Evolutionary conservation across 2,329 filamentous ascomycete species (phyloP).

Genomic region (Fonsecaea multimorphosa): DNA sequence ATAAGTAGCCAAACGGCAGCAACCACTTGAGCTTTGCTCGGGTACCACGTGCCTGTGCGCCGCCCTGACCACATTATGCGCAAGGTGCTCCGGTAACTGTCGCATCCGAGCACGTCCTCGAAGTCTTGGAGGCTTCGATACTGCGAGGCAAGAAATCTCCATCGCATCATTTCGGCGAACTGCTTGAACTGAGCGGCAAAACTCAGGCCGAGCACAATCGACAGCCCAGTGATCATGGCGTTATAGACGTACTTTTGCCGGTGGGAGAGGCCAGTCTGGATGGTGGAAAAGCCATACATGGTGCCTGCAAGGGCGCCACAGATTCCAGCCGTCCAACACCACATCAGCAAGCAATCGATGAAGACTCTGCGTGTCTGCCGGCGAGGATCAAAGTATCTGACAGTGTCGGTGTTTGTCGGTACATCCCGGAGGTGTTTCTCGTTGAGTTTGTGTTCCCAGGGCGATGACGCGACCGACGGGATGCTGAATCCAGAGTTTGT

Average conservation of each 20-base stretch:
- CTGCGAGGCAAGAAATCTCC: constrained; percentile 31
- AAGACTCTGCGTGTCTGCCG: constrained; percentile 29
- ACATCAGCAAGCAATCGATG: constrained; percentile 29
- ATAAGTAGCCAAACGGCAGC: constrained; percentile 29
- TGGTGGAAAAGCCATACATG: constrained; percentile 27
- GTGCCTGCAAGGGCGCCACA: constrained; percentile 28
- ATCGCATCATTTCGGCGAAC: constrained; percentile 34
- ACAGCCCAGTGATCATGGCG: constrained; percentile 29
- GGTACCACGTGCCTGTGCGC: constrained; percentile 16
- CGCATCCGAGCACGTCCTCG: constrained; percentile 30
- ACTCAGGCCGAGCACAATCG: constrained; percentile 29
- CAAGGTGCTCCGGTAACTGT: constrained; percentile 26
- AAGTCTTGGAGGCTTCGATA: constrained; percentile 30
- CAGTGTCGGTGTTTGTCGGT: constrained; percentile 17
- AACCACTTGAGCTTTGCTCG: constrained; percentile 26
- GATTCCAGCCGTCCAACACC: constrained; percentile 28
- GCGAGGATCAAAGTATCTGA: constrained; percentile 28
- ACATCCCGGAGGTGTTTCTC: constrained; percentile 25
- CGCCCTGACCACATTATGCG: constrained; percentile 24
- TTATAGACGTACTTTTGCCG: constrained; percentile 33
- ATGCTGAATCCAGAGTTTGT: constrained; percentile 17
- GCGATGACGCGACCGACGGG: constrained; percentile 12
- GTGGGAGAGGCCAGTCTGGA: constrained; percentile 10
- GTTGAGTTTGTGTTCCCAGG: constrained; percentile 29
- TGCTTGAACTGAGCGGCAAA: constrained; percentile 33